Base-by-base conservation (phyloP, 352 stramenopile species). In the Phytopythium sindhum region DNA sequence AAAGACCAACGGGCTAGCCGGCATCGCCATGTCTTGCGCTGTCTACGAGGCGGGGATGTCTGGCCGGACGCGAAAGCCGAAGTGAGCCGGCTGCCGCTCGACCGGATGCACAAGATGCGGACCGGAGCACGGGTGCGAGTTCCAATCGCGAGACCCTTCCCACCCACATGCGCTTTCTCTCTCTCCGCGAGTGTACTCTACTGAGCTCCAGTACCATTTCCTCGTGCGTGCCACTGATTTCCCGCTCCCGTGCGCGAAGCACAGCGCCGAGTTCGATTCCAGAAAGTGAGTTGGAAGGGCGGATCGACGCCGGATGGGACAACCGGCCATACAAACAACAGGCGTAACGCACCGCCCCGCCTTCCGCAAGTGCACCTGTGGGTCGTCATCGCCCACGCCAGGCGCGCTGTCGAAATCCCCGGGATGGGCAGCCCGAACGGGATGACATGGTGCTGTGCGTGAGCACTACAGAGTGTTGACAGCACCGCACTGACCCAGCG, bases 1-100 rank as follows among this genome's bases (percentile, higher is more conserved):
- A 47, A 78, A 78, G 37, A 67, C 21, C n/a, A 33, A 8, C 37
- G 37, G 37, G 37, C 65, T 7, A 1, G 19, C 24, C 37, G 37
- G 37, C 37, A 12, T 42, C 37, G 37, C 37, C 37, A 42, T 42
- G 37, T 14, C 11, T 3, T 19, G 37, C 17, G 31, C 31, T 35
- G 37, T 42, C 37, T 14, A 42, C 11, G 37, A 42, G 37, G 15
- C 37, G 12, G 45, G 9, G 10, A 24, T 31, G 37, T 42, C 37
- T 42, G 1, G 37, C 11, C 37, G 37, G 11, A 19, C 37, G 37
- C 37, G 9, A 42, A 42, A 42, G 11, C 37, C 37, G 37, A 42
- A 42, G 11, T 42, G 37, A 42, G 37, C 17, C 37, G n/a, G n/a
- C n/a, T 3, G 11, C 15, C 37, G 37, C 37, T 42, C 37, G 37